Conservation (phyloP, 2,329 filamentous ascomycete species). For the Thermothelomyces thermophilus region DNA sequence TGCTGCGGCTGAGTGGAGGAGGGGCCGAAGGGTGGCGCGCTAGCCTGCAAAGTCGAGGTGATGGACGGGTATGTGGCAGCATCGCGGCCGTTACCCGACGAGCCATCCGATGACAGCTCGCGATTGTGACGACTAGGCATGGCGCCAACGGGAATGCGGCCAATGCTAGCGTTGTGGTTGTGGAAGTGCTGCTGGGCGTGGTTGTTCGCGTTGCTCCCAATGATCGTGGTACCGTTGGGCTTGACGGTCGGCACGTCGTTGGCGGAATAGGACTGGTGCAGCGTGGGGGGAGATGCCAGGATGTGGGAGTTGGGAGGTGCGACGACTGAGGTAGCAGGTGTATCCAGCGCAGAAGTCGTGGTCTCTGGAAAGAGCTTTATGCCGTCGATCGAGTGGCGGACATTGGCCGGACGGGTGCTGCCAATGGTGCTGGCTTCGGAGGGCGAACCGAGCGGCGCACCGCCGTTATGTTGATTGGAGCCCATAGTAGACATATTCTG, state of each 20-base stretch:
- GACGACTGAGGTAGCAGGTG: conserved; percentile 29
- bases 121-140: conserved; percentile 64
- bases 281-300: conserved; percentile 61
- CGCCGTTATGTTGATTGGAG: conserved; percentile 33
- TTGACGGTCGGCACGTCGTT: conserved; percentile 85
- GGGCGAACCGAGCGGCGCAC: conserved; percentile 32
- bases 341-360: conserved; percentile 33
- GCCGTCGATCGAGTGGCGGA: conserved; percentile 53
- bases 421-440: conserved; percentile 42
- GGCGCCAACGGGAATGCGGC: conserved; percentile 65
- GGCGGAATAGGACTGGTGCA: conserved; percentile 84
- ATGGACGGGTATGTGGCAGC: conserved; percentile 52
- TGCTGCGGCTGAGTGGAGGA: conserved; percentile 38
- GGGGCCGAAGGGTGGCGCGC: conserved; percentile 71
- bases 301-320: conserved; percentile 44
- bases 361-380: conserved; percentile 45
- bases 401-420: conserved; percentile 41
- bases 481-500: conserved; percentile 49
- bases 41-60: conserved; percentile 71
- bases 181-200: conserved; percentile 60
- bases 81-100: conserved; percentile 36
- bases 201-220: conserved; percentile 45
- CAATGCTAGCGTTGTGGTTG: conserved; percentile 75
- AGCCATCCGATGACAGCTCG: conserved; percentile 55
- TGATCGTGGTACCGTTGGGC: conserved; percentile 47